phyloP scores from a whole-genome alignment of 2,329 filamentous ascomycete species.

The Talaromyces sp. region DNA sequence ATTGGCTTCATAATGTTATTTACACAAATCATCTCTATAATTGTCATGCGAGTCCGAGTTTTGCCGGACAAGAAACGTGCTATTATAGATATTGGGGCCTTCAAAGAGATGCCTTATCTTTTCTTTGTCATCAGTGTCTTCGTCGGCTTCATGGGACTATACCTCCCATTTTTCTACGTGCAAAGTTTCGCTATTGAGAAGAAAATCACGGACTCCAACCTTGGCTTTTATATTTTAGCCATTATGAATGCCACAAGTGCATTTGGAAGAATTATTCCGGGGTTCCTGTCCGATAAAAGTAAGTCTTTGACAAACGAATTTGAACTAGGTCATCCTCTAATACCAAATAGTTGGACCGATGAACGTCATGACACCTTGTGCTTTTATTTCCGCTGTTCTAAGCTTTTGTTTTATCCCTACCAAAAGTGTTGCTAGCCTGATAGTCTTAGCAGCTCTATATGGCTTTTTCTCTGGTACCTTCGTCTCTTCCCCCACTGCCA shows the following conservation, averaged over 20 bases:
- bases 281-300: constrained; percentile 1
- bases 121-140: constrained; percentile 33
- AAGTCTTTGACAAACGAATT: not conserved
- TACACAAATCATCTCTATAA: constrained; percentile 47
- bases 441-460: constrained; percentile 2
- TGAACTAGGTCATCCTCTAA: not conserved
- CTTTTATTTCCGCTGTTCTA: not conserved
- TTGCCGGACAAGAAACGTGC: constrained; percentile 23
- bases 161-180: constrained; percentile 40
- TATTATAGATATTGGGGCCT: constrained; percentile 33
- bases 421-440: not conserved
- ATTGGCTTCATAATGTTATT: constrained; percentile 57
- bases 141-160: constrained; percentile 42
- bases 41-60: constrained; percentile 41
- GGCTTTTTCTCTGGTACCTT: constrained; percentile 2
- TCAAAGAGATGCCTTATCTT: constrained; percentile 36
- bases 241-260: constrained; percentile 4
- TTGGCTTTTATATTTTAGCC: not conserved
- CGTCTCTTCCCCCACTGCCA: not conserved
- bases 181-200: constrained; percentile 3
- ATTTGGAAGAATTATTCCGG: constrained; percentile 1
- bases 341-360: not conserved
- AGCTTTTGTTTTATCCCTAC: not conserved
- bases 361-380: not conserved
- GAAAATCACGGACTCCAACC: not conserved